These are phyloP conservation scores for Pseudoturritis turrita DNA, from an alignment of 345 rosid genomes.

Conservation along the genomic window DNA sequence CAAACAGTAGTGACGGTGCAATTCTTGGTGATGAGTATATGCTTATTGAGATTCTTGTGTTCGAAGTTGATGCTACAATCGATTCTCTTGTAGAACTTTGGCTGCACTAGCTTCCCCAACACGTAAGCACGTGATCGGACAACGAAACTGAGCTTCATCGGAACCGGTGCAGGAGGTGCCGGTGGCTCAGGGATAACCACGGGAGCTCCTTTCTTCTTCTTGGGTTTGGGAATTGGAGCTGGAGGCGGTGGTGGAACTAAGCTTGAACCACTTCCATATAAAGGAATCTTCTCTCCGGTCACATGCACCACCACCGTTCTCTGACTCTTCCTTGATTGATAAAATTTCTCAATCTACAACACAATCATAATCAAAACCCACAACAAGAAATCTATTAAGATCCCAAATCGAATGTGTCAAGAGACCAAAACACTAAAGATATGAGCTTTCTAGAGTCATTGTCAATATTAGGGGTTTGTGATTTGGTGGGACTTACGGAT, in stretches of 20 bases:
- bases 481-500: conserved; percentile 44
- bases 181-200: conserved; percentile 19
- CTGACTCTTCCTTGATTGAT: conserved; percentile 78
- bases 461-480: too few relatives aligned
- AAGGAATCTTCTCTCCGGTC: conserved; percentile 63
- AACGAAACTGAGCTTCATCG: conserved; percentile 50
- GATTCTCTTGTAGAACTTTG: conserved; percentile 65
- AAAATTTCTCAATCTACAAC: conserved; percentile 68
- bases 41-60: conserved; percentile 57
- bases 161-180: conserved; percentile 55
- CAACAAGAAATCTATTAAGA: not conserved
- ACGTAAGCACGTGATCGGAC: conserved; percentile 80
- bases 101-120: conserved; percentile 83
- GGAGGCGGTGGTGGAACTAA: conserved; percentile 58
- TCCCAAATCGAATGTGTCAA: not conserved
- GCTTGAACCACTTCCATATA: conserved; percentile 82
- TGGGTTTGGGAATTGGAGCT: conserved; percentile 37
- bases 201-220: conserved; percentile 27
- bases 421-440: not conserved
- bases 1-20: conserved; percentile 54
- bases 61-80: conserved; percentile 59
- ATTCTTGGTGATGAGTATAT: conserved; percentile 59
- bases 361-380: not conserved
- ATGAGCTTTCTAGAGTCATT: too few relatives aligned
- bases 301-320: conserved; percentile 51